Base-by-base conservation (phyloP, 257 asterid genomes). In the Solanum neorickii region DNA sequence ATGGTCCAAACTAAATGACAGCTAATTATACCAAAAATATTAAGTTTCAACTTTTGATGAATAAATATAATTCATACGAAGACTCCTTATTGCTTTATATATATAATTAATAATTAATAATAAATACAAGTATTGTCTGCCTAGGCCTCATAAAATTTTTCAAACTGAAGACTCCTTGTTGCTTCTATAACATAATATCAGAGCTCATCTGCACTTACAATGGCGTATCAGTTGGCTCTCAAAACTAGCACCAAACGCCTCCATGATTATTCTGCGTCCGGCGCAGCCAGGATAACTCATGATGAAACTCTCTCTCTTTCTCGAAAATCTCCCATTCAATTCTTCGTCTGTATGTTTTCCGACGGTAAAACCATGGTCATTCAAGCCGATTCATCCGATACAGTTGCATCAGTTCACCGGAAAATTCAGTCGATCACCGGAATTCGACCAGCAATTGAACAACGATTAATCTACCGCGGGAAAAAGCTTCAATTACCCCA, bases 401-500 rank as follows among this genome's bases (percentile, higher is more conserved):
- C 94, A 5, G 88, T 95, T 76, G 44, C 23, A 41, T 87, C 94
- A 3, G 82, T 96, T 39, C 98, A 94, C 83, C 87, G 88, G 52
- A 94, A 77, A 93, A n/a, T 96, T 65, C 88, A 89, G 31, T 69
- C 89, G 74, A 66, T 89, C 84, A 93, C 96, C 14, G 89, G 93
- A 9, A 92, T 95, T 16, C 96, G 2, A 8, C 12, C 96, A 29
- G 44, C 89, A 31, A 82, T 52, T 65, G 96, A 95, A 21, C 98
- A 95, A 89, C 75, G 98, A 66, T 69, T 96, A 3, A 92, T 94
- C 37, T 94, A 95, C 87, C 83, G 93, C 4, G 98, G 99, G 0
- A 95, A 91, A 89, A 98, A 94, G 92, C 87, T 96, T 25, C 94
- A 94, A 89, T 87, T 91, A 88, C 95, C 92, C 41, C 93, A 94